Evolutionary conservation across 208 protist genomes (phyloP), one percentile per base, ranked within the genome.

Genomic region (Leishmania guyanensis): DNA sequence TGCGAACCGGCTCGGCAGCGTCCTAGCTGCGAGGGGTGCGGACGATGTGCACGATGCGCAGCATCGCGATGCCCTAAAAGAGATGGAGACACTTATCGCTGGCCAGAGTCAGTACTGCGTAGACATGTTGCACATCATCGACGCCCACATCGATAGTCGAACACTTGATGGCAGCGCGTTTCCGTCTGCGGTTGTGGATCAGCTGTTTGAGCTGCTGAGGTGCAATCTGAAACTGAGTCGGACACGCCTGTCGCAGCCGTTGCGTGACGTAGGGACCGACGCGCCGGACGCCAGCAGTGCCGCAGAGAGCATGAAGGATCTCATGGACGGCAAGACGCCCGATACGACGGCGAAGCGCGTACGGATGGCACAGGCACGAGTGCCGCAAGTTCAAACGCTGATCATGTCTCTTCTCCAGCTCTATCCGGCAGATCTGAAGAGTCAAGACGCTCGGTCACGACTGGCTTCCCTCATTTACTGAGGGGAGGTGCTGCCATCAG

Each of bases 381-480:
- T 89, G 26, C 79, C 80, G 56, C 90, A 95, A 58, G 39, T 91
- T 14, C 91, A 91, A 81, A 92, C 90, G 20, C 70, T 93, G 51
- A 69, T 96, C 56, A 92, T 89, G 65, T 89, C 83, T 50, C 66
- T 95, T 29, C 60, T 97, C 68, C 90, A 96, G 77, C 73, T 95
- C 12, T 93, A 94, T 71, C 60, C 90, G 17, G 79, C 62, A 0
- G 91, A 97, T 71, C 85, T 91, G 43, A 90, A 91, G 76, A 91
- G 87, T 62, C 90, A 94, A 46, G 86, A 86, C 12, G 89, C 92
- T 36, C 89, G 94, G 33, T 85, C 91, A 39, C 83, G 90, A 20
- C 84, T 97, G 4, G 88, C 91, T 5, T 97, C 94, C 3, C 72
- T 97, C 5, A 53, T 97, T 68, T 93, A 94, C 74, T 97, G 77